Percentiles rank a stretch among this genome's conserved stretches.
These are phyloP conservation scores for Chamaecyparis obtusa DNA, from an alignment of 75 land plant genomes.

Conservation along the genomic window DNA sequence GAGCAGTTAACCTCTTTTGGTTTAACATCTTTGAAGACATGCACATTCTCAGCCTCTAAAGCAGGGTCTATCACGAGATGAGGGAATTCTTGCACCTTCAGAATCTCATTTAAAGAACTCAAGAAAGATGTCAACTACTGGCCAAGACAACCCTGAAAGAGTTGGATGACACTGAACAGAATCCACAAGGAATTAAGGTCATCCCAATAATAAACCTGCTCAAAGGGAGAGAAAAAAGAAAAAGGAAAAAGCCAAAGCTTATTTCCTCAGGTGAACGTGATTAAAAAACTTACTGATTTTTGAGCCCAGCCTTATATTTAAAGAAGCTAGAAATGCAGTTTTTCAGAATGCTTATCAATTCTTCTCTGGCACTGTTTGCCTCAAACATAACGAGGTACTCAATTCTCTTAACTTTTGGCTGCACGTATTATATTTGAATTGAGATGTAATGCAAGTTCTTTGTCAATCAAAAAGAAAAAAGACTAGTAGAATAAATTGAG, in stretches of 20 bases:
- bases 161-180: not conserved
- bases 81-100: not conserved
- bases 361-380: not conserved
- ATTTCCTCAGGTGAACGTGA: not conserved
- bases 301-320: too few species aligned
- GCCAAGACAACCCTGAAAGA: not conserved
- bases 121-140: not conserved
- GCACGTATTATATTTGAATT: not conserved
- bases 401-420: not conserved
- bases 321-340: not conserved
- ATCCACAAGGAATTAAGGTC: not conserved
- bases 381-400: not conserved
- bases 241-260: not conserved
- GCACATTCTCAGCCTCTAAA: not conserved
- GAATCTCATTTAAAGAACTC: not conserved
- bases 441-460: too few species aligned
- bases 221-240: too few species aligned
- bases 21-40: not conserved
- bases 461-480: too few species aligned
- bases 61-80: not conserved
- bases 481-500: too few species aligned
- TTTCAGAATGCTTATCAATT: too few species aligned
- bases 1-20: not conserved
- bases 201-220: not conserved
- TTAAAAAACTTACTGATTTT: too few species aligned